These are phyloP conservation scores for Claviceps purpurea DNA, from an alignment of 2,329 filamentous ascomycete species.

Conservation along the genomic window DNA sequence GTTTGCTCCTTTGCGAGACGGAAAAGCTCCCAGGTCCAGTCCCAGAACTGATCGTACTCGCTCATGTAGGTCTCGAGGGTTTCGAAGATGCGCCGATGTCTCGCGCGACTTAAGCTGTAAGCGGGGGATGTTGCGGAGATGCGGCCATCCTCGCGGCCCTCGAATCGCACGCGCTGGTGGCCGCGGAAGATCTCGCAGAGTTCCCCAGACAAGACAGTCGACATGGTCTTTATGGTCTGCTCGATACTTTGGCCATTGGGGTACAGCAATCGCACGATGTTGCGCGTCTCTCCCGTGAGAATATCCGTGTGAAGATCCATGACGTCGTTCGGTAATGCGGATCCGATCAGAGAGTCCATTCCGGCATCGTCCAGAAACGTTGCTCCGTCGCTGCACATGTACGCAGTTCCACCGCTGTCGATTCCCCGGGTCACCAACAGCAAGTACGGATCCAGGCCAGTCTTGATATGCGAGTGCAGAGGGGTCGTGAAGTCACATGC, in stretches of 20 bases:
- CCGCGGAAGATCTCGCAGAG: conserved; percentile 7
- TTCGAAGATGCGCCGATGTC: conserved; percentile 6
- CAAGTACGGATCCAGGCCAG: conserved; percentile 3
- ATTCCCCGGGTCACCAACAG: conserved; percentile 3
- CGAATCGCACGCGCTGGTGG: conserved; percentile 4
- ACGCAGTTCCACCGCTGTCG: conserved; percentile 5
- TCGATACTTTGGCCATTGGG: conserved; percentile 2
- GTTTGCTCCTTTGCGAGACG: conserved; percentile 2
- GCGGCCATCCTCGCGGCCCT: conserved; percentile 5
- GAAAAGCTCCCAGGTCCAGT: conserved; percentile 6
- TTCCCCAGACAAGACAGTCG: conserved; percentile 4
- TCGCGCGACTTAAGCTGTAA: conserved; percentile 6
- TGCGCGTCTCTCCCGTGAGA: conserved; percentile 5
- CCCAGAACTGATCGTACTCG: conserved; percentile 3
- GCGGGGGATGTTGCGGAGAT: conserved; percentile 5
- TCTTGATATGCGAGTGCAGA: conserved; percentile 1
- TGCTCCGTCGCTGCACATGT: conserved; percentile 8
- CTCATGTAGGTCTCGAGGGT: conserved; percentile 2
- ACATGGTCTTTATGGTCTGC: neutral
- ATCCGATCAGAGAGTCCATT: conserved; percentile 7
- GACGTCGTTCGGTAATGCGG: conserved; percentile 5
- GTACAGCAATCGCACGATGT: conserved; percentile 5
- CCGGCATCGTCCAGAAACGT: conserved; percentile 5
- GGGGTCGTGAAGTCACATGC: conserved; percentile 1
- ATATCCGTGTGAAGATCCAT: conserved; percentile 8